A percentile compares a stretch with the other conserved stretches of the same genome.
Conservation (phyloP, 2,329 filamentous ascomycete genomes). For the Penicillium brevicompactum region DNA sequence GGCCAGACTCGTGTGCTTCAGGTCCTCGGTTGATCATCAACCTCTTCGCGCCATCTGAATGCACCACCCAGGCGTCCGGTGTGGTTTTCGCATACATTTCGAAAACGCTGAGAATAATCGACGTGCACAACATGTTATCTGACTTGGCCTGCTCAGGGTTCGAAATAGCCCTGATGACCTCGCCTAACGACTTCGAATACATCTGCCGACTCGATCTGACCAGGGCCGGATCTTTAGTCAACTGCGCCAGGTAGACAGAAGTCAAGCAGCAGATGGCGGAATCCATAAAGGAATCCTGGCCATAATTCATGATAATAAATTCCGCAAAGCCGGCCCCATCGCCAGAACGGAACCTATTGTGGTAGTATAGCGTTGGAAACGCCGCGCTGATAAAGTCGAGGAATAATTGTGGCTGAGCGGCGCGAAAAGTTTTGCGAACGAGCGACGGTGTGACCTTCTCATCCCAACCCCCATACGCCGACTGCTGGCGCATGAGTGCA, state of each 20-base stretch:
- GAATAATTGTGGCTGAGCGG: conserved; percentile 27
- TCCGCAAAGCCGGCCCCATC: conserved; percentile 25
- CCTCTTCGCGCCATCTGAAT: conserved; percentile 38
- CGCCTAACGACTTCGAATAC: conserved; percentile 35
- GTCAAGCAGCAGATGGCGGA: conserved; percentile 30
- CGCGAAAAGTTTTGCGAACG: conserved; percentile 22
- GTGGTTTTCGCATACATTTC: conserved; percentile 43
- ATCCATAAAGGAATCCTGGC: conserved; percentile 26
- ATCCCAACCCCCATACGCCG: conserved; percentile 17
- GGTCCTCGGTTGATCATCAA: conserved; percentile 41
- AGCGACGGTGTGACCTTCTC: conserved; percentile 25
- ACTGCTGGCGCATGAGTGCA: conserved; percentile 27
- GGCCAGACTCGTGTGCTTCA: conserved; percentile 28
- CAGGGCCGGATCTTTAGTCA: conserved; percentile 26
- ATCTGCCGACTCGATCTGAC: conserved; percentile 28
- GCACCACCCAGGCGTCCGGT: conserved; percentile 39
- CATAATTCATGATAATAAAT: conserved; percentile 27
- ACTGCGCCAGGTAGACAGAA: conserved; percentile 28
- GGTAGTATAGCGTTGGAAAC: conserved; percentile 31
- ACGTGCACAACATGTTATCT: conserved; percentile 37
- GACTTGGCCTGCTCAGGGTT: conserved; percentile 30
- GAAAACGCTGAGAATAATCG: conserved; percentile 42
- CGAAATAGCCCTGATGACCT: conserved; percentile 32
- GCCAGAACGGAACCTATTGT: conserved; percentile 30
- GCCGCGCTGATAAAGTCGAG: conserved; percentile 29